Conservation (phyloP, 2,329 filamentous ascomycete genomes). For the Sporothrix mexicana region DNA sequence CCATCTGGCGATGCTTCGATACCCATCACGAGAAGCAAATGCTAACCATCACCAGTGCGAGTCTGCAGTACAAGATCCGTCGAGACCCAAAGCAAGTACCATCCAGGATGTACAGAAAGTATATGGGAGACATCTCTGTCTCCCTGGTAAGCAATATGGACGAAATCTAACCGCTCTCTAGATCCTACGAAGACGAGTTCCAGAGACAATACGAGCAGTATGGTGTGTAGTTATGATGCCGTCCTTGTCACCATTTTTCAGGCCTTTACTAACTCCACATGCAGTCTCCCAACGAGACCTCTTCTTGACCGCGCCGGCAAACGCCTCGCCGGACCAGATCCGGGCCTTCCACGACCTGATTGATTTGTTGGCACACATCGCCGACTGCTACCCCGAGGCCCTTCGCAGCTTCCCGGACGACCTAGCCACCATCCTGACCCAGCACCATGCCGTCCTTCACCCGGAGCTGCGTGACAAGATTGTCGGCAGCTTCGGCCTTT, state of each 20-base stretch:
- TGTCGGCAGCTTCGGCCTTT: slow-evolving; percentile 83
- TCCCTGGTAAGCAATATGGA: neutral
- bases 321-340: slow-evolving; percentile 76
- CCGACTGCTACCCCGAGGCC: slow-evolving; percentile 87
- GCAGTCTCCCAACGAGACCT: slow-evolving; percentile 77
- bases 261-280: neutral
- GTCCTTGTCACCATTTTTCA: neutral
- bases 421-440: slow-evolving; percentile 77
- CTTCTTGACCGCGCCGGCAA: slow-evolving; percentile 82
- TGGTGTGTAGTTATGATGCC: slow-evolving; percentile 50
- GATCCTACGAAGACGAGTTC: slow-evolving; percentile 79
- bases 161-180: slow-evolving; percentile 43
- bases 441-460: slow-evolving; percentile 83
- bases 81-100: slow-evolving; percentile 68
- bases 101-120: too few species aligned
- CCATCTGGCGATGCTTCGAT: slow-evolving; percentile 7
- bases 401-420: slow-evolving; percentile 79
- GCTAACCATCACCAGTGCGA: slow-evolving; percentile 63
- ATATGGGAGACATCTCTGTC: neutral
- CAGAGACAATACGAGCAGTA: slow-evolving; percentile 88
- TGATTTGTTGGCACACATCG: slow-evolving; percentile 90
- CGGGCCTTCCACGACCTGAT: slow-evolving; percentile 89
- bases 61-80: slow-evolving; percentile 86
- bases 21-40: neutral
- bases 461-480: slow-evolving; percentile 91